phyloP scores from a whole-genome alignment of 805 yeast species.

The Wickerhamiella azymoides region DNA sequence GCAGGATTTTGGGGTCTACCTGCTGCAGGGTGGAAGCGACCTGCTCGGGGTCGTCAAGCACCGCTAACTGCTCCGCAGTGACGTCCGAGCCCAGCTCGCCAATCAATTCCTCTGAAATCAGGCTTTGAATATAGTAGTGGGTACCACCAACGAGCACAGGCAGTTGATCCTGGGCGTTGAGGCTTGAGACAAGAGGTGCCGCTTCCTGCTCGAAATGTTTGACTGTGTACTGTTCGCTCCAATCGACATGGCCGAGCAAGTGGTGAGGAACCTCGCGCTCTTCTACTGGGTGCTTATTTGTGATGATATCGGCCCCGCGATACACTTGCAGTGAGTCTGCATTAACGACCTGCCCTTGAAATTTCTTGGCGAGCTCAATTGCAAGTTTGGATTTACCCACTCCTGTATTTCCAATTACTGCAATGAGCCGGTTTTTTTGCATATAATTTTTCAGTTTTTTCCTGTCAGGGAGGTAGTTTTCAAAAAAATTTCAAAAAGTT shows the following conservation, averaged over 20 bases:
- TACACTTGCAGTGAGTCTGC: conserved; percentile 98
- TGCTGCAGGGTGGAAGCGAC: conserved; percentile 35
- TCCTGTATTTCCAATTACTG: conserved; percentile 87
- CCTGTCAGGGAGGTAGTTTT: neutral
- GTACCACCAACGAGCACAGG: conserved; percentile 95
- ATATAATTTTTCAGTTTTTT: neutral
- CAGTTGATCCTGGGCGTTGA: conserved; percentile 50
- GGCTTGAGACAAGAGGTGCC: conserved; percentile 37
- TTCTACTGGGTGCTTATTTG: conserved; percentile 78
- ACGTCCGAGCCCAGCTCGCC: conserved; percentile 18
- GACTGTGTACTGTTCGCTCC: conserved; percentile 72
- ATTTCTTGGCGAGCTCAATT: conserved; percentile 59
- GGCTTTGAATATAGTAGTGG: conserved; percentile 75
- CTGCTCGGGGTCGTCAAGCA: conserved; percentile 33
- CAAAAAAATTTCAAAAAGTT: neutral
- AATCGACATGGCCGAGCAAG: conserved; percentile 67
- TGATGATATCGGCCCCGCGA: conserved; percentile 52
- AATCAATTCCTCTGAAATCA: conserved; percentile 60
- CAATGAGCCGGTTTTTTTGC: conserved; percentile 31
- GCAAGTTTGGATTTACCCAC: conserved; percentile 86
- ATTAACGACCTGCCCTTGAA: conserved; percentile 81
- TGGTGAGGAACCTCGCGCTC: conserved; percentile 72
- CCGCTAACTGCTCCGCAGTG: conserved; percentile 25
- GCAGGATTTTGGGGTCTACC: conserved; percentile 59
- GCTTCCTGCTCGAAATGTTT: conserved; percentile 73